Base-by-base conservation (phyloP, 2,329 filamentous ascomycete genomes). In the Cercospora beticola region DNA sequence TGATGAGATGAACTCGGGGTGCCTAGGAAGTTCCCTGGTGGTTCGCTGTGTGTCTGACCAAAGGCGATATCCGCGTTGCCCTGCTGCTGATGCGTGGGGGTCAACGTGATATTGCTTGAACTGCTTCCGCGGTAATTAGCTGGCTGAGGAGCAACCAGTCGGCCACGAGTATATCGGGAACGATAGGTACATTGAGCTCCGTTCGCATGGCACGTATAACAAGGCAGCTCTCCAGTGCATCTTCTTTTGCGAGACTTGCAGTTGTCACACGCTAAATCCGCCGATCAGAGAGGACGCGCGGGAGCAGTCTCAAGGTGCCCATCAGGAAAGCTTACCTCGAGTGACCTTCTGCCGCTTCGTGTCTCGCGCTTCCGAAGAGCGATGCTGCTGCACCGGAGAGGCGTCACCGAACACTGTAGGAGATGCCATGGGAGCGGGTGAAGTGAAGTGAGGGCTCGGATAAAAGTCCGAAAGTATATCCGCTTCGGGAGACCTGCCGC, bases 161-260 rank as follows among this genome's bases (percentile, higher is more conserved):
- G 69, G 68, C 70, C 83, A 77, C 85, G 77, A 18, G 81, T 83
- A 71, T 87, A 86, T 0, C 80, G 79, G 21, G 84, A 83, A 26
- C 82, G 82, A 71, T 84, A 87, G 18, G 83, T 82, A 75, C 85
- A 87, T 14, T 70, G 69, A 6, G 73, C 70, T 28, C 73, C 76
- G 18, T 76, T 74, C 36, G 71, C 68, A 40, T 71, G 72, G 68
- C 82, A 83, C 1, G 79, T 72, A 10, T 73, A 70, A 65, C 82
- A 83, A 2, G 81, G 82, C 33, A 79, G 74, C 21, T 76, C 79
- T 5, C 81, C 82, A 40, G 75, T 79, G 70, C 82, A 83, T 62
- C 78, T 77, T 60, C 79, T 78, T 73, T 83, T 82, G 61, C 79
- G 78, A 23, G 73, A 61, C 64, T 77, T 78, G 71, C 77, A 79